Conservation (phyloP, 1,284 basidiomycete species). For the Pseudozyma tsukubaensis region DNA sequence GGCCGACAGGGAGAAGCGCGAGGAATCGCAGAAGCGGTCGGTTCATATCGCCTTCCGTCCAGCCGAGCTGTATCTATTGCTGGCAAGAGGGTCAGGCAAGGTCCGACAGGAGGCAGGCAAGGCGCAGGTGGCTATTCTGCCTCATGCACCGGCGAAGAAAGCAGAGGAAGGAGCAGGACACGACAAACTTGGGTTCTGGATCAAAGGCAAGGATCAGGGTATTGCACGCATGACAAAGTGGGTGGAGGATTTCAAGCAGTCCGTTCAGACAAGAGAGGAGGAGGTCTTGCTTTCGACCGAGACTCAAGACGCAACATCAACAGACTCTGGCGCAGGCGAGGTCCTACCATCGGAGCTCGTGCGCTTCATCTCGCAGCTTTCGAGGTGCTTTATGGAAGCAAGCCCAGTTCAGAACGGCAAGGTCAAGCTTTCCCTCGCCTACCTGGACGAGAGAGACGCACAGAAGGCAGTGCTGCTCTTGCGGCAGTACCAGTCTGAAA, state of each 20-base stretch:
- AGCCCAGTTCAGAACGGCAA: slow-evolving; percentile 23
- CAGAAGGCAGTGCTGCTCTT: slow-evolving; percentile 32
- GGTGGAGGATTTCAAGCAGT: slow-evolving; percentile 35
- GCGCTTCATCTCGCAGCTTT: slow-evolving; percentile 36
- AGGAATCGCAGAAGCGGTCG: slow-evolving; percentile 30
- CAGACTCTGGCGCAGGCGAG: slow-evolving; percentile 1
- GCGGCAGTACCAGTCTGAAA: slow-evolving; percentile 33
- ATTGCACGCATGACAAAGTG: slow-evolving; percentile 36
- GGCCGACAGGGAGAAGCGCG: slow-evolving; percentile 25
- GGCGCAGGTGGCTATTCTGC: slow-evolving; percentile 32
- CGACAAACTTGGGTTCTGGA: slow-evolving; percentile 40
- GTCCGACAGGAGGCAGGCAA: slow-evolving; percentile 35
- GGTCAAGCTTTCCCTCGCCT: slow-evolving; percentile 24
- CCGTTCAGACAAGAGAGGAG: slow-evolving; percentile 26
- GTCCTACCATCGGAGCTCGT: slow-evolving; percentile 27
- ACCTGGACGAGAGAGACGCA: slow-evolving; percentile 27
- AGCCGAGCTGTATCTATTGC: slow-evolving; percentile 43
- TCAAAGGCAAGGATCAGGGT: slow-evolving; percentile 35
- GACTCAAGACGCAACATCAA: background rate
- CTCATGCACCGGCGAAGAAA: slow-evolving; percentile 14
- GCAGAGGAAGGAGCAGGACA: background rate
- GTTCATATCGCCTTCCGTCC: slow-evolving; percentile 28
- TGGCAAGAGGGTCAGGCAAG: slow-evolving; percentile 21
- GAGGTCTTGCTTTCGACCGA: slow-evolving; percentile 25
- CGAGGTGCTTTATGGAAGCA: slow-evolving; percentile 44